Percentiles rank a stretch among this genome's conserved stretches.
Conservation (phyloP, 768 basidiomycete species). For the Mycena metata region DNA sequence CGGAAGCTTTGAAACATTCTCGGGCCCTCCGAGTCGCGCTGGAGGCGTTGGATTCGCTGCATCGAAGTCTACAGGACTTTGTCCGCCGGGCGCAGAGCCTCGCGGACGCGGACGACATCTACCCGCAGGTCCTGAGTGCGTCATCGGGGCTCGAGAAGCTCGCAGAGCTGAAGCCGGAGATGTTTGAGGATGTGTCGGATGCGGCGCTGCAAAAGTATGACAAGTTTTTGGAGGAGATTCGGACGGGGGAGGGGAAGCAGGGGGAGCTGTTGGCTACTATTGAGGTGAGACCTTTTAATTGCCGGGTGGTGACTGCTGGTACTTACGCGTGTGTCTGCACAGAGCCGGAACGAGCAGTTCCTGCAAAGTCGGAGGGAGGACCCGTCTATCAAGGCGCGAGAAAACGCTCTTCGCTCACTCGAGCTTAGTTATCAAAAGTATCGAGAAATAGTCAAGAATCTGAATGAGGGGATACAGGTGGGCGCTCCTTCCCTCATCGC, state of each 20-base stretch:
- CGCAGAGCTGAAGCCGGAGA: slow-evolving; percentile 81
- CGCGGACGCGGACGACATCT: slow-evolving; percentile 80
- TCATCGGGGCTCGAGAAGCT: slow-evolving; percentile 76
- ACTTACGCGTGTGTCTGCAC: slow-evolving; percentile 4
- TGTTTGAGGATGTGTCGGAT: slow-evolving; percentile 90
- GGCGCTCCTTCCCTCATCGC: slow-evolving; percentile 21
- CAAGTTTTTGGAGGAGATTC: slow-evolving; percentile 73
- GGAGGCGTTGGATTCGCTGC: slow-evolving; percentile 85
- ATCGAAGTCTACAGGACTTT: slow-evolving; percentile 69
- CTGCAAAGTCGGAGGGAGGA: slow-evolving; percentile 84
- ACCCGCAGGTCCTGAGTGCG: slow-evolving; percentile 72
- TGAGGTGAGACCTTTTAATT: slow-evolving; percentile 61
- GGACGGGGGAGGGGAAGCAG: slow-evolving; percentile 69
- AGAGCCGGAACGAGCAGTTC: slow-evolving; percentile 79
- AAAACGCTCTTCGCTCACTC: slow-evolving; percentile 84
- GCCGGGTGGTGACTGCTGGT: too few species aligned
- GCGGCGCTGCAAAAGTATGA: slow-evolving; percentile 88
- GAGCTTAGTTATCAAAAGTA: slow-evolving; percentile 92
- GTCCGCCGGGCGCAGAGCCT: slow-evolving; percentile 75
- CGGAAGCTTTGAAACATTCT: slow-evolving; percentile 71
- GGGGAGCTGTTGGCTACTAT: slow-evolving; percentile 74
- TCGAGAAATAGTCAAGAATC: slow-evolving; percentile 84
- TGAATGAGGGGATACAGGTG: slow-evolving; percentile 91
- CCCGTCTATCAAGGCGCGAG: slow-evolving; percentile 81
- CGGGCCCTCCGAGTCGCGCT: slow-evolving; percentile 79